Percentiles rank a stretch among this genome's conserved stretches.
These are phyloP conservation scores for Pachysandra terminalis DNA, from an alignment of 164 flowering plant genomes.

Conservation along the genomic window DNA sequence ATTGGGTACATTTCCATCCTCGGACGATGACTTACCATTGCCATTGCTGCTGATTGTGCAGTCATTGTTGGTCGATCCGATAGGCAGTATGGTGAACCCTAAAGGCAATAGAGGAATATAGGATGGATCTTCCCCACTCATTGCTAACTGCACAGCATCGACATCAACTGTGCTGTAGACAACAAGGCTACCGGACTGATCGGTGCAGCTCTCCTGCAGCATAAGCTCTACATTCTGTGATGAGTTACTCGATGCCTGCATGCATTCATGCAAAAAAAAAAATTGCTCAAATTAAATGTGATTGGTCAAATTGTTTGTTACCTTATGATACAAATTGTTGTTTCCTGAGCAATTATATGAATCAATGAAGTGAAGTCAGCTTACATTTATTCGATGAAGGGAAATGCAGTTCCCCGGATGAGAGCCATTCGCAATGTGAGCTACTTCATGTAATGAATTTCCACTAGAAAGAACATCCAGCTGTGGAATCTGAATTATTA, in stretches of 20 bases:
- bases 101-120: slow-evolving; percentile 82
- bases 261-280: slow-evolving; percentile 5
- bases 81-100: slow-evolving; percentile 66
- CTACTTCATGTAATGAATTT: slow-evolving; percentile 30
- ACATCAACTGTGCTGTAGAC: slow-evolving; percentile 82
- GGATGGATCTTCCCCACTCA: slow-evolving; percentile 89
- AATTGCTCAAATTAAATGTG: too few relatives aligned
- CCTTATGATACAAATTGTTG: too few relatives aligned
- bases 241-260: slow-evolving; percentile 90
- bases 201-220: slow-evolving; percentile 94
- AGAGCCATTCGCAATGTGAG: slow-evolving; percentile 60
- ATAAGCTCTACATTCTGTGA: slow-evolving; percentile 81
- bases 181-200: slow-evolving; percentile 70
- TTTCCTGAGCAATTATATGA: too few relatives aligned
- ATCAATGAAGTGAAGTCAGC: slow-evolving; percentile 12
- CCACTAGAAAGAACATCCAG: slow-evolving; percentile 53
- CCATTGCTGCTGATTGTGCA: slow-evolving; percentile 1
- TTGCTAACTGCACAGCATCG: slow-evolving; percentile 65
- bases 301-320: too few relatives aligned
- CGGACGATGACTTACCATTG: slow-evolving; percentile 2
- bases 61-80: slow-evolving; percentile 8
- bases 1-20: slow-evolving; percentile 1
- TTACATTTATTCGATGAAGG: slow-evolving; percentile 83
- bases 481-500: slow-evolving; percentile 27
- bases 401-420: slow-evolving; percentile 93